Base-by-base conservation (phyloP, 148 eudicot species). In the Rhododendron henanense region DNA sequence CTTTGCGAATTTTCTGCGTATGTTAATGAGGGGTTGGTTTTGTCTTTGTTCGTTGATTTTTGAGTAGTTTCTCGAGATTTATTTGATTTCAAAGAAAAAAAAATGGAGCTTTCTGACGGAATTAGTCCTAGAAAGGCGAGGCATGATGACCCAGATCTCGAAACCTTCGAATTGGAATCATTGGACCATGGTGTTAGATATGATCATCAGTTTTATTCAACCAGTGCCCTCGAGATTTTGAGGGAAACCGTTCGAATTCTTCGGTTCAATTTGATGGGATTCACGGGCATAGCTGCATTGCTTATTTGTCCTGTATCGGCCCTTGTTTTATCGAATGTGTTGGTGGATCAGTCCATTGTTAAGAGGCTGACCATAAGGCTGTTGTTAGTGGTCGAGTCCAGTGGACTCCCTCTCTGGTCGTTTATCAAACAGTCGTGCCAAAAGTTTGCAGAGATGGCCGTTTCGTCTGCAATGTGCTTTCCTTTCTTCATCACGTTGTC, bases 271-370 rank as follows among this genome's bases (percentile, higher is more conserved):
- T 87, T 86, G 55, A 77, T 81, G 9, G 94, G 94, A 25, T 94
- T 97, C 85, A 90, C 93, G 90, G 90, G 89, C 0, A 95, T 95
- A 79, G 90, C 91, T 6, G 93, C 94, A 2, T 82, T 97, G 53
- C 86, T 97, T 19, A 94, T 97, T 48, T 97, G 95, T 79, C 99
- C 98, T n/a, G 94, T 97, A 3, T 91, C 98, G 1, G 92, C 96
- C 37, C 87, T 97, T 51, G 87, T 93, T 61, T 85, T 97, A 83
- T 93, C 98, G 0, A 94, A 94, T 86, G 83, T 91, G 76, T 90
- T 95, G 84, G 94, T 94, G 39, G 93, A 95, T 92, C 94, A 91
- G 75, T 91, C 90, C 47, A 63, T 94, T 81, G 98, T 94, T 81
- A 94, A 93, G 85, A 90, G 91, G 87, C 86, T 95, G 51, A 87